Base-by-base conservation (phyloP, 495 filamentous ascomycete species). In the Penicillium lividum region DNA sequence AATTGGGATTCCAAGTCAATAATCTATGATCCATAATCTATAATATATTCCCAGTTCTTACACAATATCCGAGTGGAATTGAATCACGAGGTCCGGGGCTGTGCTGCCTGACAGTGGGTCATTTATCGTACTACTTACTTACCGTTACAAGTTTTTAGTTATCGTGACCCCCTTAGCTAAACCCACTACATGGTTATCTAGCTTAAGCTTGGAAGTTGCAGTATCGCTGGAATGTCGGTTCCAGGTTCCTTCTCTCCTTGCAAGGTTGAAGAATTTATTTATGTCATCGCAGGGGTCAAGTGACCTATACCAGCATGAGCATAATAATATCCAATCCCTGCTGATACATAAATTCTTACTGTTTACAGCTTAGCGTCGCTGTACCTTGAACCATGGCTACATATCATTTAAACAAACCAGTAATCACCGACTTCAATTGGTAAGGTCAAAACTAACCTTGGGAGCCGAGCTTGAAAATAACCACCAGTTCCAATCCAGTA, bases 51-150 rank as follows among this genome's bases (percentile, higher is more conserved):
- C 38, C 38, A n/a, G 38, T 40, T 15, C 38, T n/a, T 40, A 40
- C n/a, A 16, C 13, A 15, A 40, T 15, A 40, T 40, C 38, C 13
- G 15, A 16, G 13, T 15, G 15, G 38, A 7, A 5, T 38, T n/a
- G 38, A 16, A n/a, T 49, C 46, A 49, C 46, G 28, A 49, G 46
- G 28, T 9, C 15, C 5, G 28, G 43, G 45, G 54, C 54, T 31
- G 45, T 47, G 47, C 54, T 49, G 45, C 54, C 44, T 40, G 31
- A 47, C 31, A 47, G 54, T 56, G 54, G 54, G 47, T 48, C 46
- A 49, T 7, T 28, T 45, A 56, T 56, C 31, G 30, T 31, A 5
- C 4, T n/a, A 16, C n/a, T 40, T 15, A 40, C 3, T 40, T 40
- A 22, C 22, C 1, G 22, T 1, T 22, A 22, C 22, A n/a, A 16